Percentiles rank a stretch among this genome's conserved stretches.
phyloP scores from a whole-genome alignment of 306 rosid species.

The Medicago arabica region DNA sequence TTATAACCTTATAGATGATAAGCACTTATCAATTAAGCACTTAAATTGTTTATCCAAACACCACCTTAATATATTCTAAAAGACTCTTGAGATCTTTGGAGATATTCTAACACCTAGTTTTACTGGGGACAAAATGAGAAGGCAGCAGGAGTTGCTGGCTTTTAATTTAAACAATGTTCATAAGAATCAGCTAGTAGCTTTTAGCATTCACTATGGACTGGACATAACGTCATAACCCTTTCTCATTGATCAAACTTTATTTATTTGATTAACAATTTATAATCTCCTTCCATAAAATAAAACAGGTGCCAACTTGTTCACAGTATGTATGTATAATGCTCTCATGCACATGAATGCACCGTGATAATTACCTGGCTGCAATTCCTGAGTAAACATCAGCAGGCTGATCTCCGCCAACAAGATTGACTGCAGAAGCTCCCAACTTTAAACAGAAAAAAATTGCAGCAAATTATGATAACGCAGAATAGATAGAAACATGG shows the following conservation, averaged over 20 bases:
- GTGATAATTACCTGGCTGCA: conserved; percentile 72
- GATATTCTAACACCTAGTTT: no score
- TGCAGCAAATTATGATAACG: conserved; percentile 20
- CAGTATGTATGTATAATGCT: conserved; percentile 13
- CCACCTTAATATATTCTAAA: no score
- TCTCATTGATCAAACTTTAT: not conserved
- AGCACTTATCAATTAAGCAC: no score
- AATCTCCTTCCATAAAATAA: conserved; percentile 7
- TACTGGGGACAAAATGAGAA: no score
- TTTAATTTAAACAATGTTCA: no score
- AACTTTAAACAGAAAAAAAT: conserved; percentile 55
- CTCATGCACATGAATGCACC: not conserved
- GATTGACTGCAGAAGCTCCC: conserved; percentile 99
- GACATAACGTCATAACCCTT: no score
- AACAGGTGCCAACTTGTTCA: conserved; percentile 20
- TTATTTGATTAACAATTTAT: not conserved
- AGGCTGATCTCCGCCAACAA: conserved; percentile 85
- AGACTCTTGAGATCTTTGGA: no score
- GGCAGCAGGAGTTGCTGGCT: no score
- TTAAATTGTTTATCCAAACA: no score
- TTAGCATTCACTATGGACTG: no score
- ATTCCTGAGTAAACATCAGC: conserved; percentile 98
- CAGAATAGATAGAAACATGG: not conserved
- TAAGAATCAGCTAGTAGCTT: no score
- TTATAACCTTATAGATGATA: no score